Percentiles rank a stretch among this genome's conserved stretches.
Evolutionary conservation across 768 basidiomycete genomes (phyloP).

Genomic region (Pisolithus sp.): DNA sequence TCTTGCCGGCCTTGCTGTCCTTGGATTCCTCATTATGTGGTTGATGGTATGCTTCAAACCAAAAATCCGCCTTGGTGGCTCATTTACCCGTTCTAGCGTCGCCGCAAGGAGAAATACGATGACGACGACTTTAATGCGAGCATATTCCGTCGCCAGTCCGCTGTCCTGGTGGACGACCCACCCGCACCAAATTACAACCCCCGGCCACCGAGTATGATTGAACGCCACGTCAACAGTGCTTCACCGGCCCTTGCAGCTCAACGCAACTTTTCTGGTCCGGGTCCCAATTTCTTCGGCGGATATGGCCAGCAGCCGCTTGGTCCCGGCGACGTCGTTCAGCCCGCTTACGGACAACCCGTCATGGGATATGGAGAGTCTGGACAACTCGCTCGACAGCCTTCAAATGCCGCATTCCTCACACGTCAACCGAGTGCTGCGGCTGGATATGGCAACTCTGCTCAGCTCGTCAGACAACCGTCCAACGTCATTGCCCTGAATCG

Average conservation of each 20-base stretch:
- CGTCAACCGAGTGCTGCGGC: conserved; percentile 12
- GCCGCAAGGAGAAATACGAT: conserved; percentile 29
- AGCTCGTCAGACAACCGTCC: conserved; percentile 18
- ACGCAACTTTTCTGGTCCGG: conserved; percentile 3
- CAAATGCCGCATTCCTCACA: conserved; percentile 17
- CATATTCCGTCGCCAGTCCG: conserved; percentile 60
- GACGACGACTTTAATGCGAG: conserved; percentile 45
- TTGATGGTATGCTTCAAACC: conserved; percentile 34
- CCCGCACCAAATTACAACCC: conserved; percentile 41
- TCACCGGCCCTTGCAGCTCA: conserved; percentile 24
- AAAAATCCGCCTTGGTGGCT: not conserved
- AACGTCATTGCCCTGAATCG: conserved; percentile 16
- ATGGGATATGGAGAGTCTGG: conserved; percentile 24
- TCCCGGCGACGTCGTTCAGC: conserved; percentile 16
- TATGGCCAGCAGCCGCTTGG: conserved; percentile 18
- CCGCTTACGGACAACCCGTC: conserved; percentile 15
- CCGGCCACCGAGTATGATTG: conserved; percentile 61
- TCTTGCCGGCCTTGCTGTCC: conserved; percentile 35
- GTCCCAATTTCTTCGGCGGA: conserved; percentile 21
- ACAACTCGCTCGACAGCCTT: conserved; percentile 17
- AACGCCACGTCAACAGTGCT: conserved; percentile 36
- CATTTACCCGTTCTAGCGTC: conserved; percentile 30
- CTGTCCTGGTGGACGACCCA: conserved; percentile 53
- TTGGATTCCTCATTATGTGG: conserved; percentile 38
- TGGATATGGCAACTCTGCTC: conserved; percentile 7